Evolutionary conservation across 2,329 filamentous ascomycete species (phyloP).

Genomic region (Alternaria rosae): DNA sequence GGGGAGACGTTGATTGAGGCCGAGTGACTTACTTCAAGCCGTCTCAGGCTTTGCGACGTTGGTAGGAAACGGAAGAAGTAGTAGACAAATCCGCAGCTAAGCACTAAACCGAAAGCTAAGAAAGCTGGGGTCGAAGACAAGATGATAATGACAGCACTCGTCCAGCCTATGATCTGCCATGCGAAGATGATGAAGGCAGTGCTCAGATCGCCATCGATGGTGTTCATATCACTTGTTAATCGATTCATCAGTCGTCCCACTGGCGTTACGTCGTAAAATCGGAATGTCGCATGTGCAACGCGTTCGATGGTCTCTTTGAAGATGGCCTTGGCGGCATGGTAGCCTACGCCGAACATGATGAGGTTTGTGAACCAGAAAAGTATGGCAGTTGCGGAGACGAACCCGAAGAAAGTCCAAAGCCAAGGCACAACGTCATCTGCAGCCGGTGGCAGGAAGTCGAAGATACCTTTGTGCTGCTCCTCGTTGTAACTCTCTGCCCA

Average conservation of each 20-base stretch:
- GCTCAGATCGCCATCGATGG: slow-evolving; percentile 86
- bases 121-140: slow-evolving; percentile 80
- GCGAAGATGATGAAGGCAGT: slow-evolving; percentile 74
- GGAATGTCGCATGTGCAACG: slow-evolving; percentile 82
- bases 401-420: slow-evolving; percentile 72
- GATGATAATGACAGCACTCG: slow-evolving; percentile 78
- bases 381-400: slow-evolving; percentile 54
- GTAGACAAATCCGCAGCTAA: slow-evolving; percentile 73
- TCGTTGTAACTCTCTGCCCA: slow-evolving; percentile 80
- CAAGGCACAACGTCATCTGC: slow-evolving; percentile 73
- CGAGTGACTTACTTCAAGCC: slow-evolving; percentile 66
- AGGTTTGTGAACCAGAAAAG: slow-evolving; percentile 67
- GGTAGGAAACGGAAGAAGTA: slow-evolving; percentile 82
- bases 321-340: slow-evolving; percentile 76
- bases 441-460: slow-evolving; percentile 68
- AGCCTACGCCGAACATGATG: slow-evolving; percentile 78
- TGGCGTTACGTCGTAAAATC: slow-evolving; percentile 90
- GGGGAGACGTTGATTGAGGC: background rate
- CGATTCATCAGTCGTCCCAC: slow-evolving; percentile 92
- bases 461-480: slow-evolving; percentile 37
- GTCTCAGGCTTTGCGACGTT: slow-evolving; percentile 80
- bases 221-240: slow-evolving; percentile 87
- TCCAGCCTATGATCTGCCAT: slow-evolving; percentile 74
- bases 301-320: slow-evolving; percentile 76
- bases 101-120: slow-evolving; percentile 71